These are phyloP conservation scores for Coffea humblotiana DNA, from an alignment of 305 asterid genomes.

Conservation along the genomic window DNA sequence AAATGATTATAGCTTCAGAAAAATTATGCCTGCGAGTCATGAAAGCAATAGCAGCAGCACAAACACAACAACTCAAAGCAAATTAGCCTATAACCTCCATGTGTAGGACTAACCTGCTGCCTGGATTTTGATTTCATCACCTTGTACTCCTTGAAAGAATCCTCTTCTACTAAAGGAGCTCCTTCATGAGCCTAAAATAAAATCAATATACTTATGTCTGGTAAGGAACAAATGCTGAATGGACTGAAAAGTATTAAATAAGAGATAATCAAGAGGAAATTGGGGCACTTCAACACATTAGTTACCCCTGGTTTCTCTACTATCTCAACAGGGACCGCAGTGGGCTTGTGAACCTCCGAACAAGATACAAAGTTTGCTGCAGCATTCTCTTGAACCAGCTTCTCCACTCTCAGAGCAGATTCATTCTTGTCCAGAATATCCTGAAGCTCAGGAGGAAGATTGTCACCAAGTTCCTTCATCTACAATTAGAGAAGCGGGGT, in stretches of 20 bases:
- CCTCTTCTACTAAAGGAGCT: conserved; percentile 31
- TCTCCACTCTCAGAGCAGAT: conserved; percentile 25
- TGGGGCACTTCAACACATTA: conserved; percentile 15
- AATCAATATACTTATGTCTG: neutral
- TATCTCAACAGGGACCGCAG: conserved; percentile 33
- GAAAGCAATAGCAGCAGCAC: conserved; percentile 11
- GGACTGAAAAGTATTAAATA: neutral
- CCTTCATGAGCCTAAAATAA: conserved; percentile 34
- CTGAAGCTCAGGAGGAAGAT: conserved; percentile 66
- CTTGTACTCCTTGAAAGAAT: conserved; percentile 33
- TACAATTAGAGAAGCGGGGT: conserved; percentile 22
- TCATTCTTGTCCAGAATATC: conserved; percentile 42
- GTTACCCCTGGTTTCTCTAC: conserved; percentile 43
- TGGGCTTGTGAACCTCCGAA: conserved; percentile 25
- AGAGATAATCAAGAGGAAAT: conserved; percentile 5
- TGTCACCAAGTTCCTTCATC: conserved; percentile 67
- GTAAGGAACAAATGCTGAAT: neutral
- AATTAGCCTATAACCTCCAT: neutral
- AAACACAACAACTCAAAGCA: neutral
- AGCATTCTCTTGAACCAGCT: conserved; percentile 39
- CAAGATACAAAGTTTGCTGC: conserved; percentile 36
- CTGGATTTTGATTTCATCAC: conserved; percentile 37
- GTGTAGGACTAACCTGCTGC: conserved; percentile 51
- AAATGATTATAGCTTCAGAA: neutral
- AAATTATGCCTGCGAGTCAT: neutral